Conservation (phyloP, 1,284 basidiomycete genomes). For the Sporisorium sorghi region DNA sequence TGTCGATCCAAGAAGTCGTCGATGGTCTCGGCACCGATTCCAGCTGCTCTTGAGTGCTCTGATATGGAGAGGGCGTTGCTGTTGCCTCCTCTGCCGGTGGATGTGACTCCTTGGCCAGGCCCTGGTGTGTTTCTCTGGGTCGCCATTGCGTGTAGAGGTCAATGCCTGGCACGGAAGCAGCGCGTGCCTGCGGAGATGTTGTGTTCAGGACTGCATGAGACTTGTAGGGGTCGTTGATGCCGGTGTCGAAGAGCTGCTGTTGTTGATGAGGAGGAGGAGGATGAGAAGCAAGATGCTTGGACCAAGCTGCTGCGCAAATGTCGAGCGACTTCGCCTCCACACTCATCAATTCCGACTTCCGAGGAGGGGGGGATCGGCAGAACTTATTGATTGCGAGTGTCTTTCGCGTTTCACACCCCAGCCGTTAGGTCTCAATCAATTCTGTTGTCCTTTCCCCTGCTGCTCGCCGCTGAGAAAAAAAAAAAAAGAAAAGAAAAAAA, state of each 20-base stretch:
- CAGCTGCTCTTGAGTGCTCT: conserved; percentile 39
- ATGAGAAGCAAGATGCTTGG: neutral
- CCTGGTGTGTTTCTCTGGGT: conserved; percentile 34
- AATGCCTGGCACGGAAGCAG: neutral
- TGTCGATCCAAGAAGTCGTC: conserved; percentile 84
- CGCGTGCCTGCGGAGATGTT: neutral
- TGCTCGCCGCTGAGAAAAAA: conserved; percentile 10
- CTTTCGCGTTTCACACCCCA: neutral
- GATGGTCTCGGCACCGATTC: conserved; percentile 66
- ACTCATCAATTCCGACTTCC: conserved; percentile 25
- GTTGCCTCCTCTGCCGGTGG: conserved; percentile 27
- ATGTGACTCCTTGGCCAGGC: conserved; percentile 38
- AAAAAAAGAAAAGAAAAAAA: neutral
- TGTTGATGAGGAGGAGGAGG: neutral
- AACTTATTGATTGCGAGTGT: conserved; percentile 18
- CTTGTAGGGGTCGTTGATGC: neutral
- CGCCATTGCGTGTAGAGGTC: conserved; percentile 17
- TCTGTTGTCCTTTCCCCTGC: neutral
- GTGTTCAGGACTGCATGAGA: conserved; percentile 10
- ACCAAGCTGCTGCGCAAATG: conserved; percentile 17
- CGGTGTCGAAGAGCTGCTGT: neutral
- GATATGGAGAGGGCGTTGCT: conserved; percentile 37
- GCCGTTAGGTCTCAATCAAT: conserved; percentile 1
- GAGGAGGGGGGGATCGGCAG: neutral
- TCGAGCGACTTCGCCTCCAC: conserved; percentile 23